Percentiles rank a stretch among this genome's conserved stretches.
These are phyloP conservation scores for Pisolithus albus DNA, from an alignment of 768 basidiomycete species.

Conservation along the genomic window DNA sequence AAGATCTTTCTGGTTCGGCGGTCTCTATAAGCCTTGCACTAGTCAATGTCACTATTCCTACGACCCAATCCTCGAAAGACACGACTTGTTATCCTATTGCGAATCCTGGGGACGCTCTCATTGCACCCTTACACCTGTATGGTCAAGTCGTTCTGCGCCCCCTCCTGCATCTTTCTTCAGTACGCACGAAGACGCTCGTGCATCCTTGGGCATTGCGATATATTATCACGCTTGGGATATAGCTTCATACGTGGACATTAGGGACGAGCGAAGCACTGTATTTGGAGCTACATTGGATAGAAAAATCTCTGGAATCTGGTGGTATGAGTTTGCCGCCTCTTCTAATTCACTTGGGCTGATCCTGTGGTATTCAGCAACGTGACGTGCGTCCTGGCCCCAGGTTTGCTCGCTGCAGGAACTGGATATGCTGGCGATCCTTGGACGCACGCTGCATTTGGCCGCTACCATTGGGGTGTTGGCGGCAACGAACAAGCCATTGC, in stretches of 20 bases:
- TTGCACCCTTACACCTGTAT: constrained; percentile 33
- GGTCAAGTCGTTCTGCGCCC: constrained; percentile 55
- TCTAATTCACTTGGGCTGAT: background rate
- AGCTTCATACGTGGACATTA: constrained; percentile 54
- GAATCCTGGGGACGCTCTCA: background rate
- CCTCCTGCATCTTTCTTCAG: constrained; percentile 47
- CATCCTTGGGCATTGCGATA: constrained; percentile 67
- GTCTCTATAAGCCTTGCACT: constrained; percentile 52
- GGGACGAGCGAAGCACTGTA: constrained; percentile 40
- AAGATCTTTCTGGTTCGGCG: constrained; percentile 38
- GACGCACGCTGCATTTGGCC: constrained; percentile 63
- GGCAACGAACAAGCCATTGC: constrained; percentile 64
- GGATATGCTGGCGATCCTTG: constrained; percentile 53
- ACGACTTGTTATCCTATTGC: constrained; percentile 40
- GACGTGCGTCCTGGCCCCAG: constrained; percentile 29
- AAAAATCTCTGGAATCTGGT: too few relatives aligned
- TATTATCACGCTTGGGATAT: constrained; percentile 53
- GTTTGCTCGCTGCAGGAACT: constrained; percentile 55
- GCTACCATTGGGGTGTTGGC: constrained; percentile 63
- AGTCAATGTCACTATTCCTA: constrained; percentile 52
- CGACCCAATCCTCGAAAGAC: constrained; percentile 22
- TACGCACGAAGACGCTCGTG: constrained; percentile 53
- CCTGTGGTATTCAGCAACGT: background rate
- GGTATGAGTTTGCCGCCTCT: constrained; percentile 35
- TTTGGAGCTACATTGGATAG: constrained; percentile 30